A percentile compares a stretch with the other conserved stretches of the same genome.
Evolutionary conservation across 129 eudicot genomes (phyloP).

Genomic region (sunflower (Helianthus annuus)): DNA sequence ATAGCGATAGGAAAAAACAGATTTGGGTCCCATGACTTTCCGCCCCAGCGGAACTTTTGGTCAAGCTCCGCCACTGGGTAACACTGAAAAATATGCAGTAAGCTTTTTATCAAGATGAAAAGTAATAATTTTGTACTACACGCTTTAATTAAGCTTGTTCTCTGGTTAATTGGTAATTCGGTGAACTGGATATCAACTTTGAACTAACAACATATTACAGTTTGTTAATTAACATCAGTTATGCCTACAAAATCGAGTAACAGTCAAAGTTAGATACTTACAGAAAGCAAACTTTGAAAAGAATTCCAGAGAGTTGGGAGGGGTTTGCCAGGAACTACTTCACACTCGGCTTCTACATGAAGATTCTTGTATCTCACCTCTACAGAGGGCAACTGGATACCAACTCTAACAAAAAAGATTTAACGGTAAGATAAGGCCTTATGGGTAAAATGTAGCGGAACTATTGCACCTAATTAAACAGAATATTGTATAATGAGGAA

Average conservation of each 20-base stretch:
- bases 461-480: not conserved
- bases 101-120: not conserved
- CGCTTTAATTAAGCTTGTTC: not conserved
- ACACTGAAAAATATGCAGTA: too few species aligned
- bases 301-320: conserved; percentile 31
- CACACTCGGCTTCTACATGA: conserved; percentile 48
- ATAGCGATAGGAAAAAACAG: too few species aligned
- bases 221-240: not conserved
- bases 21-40: too few species aligned
- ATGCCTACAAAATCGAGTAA: not conserved
- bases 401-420: conserved; percentile 40
- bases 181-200: conserved; percentile 1
- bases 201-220: not conserved
- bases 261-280: conserved; percentile 26
- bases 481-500: not conserved
- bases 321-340: conserved; percentile 56
- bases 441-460: not conserved
- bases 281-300: conserved; percentile 40
- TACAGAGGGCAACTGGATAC: conserved; percentile 46
- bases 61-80: too few species aligned
- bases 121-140: not conserved
- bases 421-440: conserved; percentile 9
- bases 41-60: too few species aligned
- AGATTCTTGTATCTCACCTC: conserved; percentile 20
- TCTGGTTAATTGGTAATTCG: too few species aligned